These are phyloP conservation scores for Gonium pectorale DNA, from an alignment of 139 green algal species.

Conservation along the genomic window DNA sequence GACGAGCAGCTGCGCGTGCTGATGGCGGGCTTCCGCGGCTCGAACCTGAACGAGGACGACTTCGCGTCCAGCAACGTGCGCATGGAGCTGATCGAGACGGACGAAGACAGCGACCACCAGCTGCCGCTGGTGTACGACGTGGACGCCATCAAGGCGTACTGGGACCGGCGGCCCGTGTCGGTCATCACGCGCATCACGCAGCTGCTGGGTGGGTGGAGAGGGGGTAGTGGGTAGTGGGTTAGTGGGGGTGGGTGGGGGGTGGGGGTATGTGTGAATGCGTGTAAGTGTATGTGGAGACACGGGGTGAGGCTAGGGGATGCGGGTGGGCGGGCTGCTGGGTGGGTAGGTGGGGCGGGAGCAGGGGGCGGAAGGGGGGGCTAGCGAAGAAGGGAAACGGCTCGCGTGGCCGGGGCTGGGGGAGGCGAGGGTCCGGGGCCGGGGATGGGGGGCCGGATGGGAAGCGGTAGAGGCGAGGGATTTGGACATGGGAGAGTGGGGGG, in stretches of 20 bases:
- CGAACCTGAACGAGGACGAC: constrained; percentile 89
- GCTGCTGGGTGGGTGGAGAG: constrained; percentile 69
- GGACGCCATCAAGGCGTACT: constrained; percentile 89
- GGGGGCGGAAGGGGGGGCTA: neutral
- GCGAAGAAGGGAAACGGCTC: too few relatives aligned
- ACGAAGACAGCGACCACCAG: constrained; percentile 12
- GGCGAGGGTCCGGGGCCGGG: too few relatives aligned
- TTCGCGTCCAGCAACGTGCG: constrained; percentile 81
- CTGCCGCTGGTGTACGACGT: constrained; percentile 90
- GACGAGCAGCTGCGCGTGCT: constrained; percentile 59
- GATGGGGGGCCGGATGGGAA: too few relatives aligned
- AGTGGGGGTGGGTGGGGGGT: neutral
- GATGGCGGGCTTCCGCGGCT: constrained; percentile 57
- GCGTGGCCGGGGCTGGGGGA: too few relatives aligned
- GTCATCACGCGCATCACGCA: constrained; percentile 90
- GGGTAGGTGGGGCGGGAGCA: neutral
- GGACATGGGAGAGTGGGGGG: too few relatives aligned
- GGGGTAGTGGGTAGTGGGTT: neutral
- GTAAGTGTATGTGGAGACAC: too few relatives aligned
- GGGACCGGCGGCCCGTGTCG: constrained; percentile 82
- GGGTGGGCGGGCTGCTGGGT: too few relatives aligned
- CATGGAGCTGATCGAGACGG: constrained; percentile 73
- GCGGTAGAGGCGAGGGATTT: too few relatives aligned
- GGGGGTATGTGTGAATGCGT: neutral
- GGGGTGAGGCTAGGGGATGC: neutral